Conservation (phyloP, 2,329 filamentous ascomycete genomes). For the Zymoseptoria brevis region DNA sequence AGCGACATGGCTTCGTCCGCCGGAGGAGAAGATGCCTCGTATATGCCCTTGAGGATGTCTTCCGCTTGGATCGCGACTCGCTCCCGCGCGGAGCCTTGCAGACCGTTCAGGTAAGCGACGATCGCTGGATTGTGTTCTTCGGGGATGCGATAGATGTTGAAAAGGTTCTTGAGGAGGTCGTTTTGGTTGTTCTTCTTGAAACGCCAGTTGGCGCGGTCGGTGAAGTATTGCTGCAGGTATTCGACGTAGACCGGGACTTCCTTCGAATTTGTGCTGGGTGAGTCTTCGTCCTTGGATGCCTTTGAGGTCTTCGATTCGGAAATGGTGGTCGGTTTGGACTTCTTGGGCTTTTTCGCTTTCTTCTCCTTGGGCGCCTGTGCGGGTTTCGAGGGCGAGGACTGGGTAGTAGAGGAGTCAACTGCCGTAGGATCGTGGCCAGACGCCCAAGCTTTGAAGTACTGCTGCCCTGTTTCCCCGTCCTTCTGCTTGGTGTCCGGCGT, state of each 20-base stretch:
- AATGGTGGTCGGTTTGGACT: conserved; percentile 24
- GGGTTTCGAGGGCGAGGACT: conserved; percentile 3
- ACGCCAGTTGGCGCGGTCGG: conserved; percentile 68
- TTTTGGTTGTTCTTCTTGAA: conserved; percentile 94
- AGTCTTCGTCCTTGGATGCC: conserved; percentile 1
- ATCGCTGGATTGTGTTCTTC: conserved; percentile 60
- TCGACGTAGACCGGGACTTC: conserved; percentile 53
- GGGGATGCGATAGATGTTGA: conserved; percentile 64
- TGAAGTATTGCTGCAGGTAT: conserved; percentile 71
- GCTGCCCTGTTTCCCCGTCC: conserved; percentile 48
- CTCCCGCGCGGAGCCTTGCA: conserved; percentile 54
- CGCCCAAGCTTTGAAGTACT: conserved; percentile 46
- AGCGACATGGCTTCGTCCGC: conserved; percentile 9
- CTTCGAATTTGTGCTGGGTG: neutral
- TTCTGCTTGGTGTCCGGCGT: conserved; percentile 53
- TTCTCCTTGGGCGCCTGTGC: conserved; percentile 14
- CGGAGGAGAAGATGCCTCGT: conserved; percentile 7
- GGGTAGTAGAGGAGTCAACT: conserved; percentile 22
- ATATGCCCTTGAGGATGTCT: conserved; percentile 9
- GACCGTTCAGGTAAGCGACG: conserved; percentile 67
- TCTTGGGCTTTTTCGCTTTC: conserved; percentile 26
- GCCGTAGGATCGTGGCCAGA: conserved; percentile 8
- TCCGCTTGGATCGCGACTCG: conserved; percentile 11
- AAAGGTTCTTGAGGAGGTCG: conserved; percentile 72
- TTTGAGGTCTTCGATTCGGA: conserved; percentile 3